phyloP scores from a whole-genome alignment of 2,329 filamentous ascomycete species.

The Escovopsis sp. region DNA sequence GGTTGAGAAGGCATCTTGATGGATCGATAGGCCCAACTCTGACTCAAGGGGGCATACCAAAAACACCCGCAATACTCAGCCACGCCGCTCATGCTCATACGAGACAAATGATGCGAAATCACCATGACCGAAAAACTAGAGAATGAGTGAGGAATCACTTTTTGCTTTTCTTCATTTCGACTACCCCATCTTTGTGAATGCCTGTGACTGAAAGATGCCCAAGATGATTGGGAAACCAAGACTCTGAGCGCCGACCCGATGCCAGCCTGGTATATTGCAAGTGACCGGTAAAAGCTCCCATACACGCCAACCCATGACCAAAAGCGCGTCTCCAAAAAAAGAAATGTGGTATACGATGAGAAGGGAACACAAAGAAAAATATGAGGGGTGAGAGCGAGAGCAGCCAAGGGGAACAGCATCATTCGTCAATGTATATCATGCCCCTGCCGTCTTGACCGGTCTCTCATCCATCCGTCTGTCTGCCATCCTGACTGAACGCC shows the following conservation, averaged over 20 bases:
- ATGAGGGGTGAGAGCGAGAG: neutral
- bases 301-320: no score
- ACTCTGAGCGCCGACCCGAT: constrained; percentile 6
- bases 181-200: neutral
- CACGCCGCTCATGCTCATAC: no score
- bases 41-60: no score
- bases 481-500: neutral
- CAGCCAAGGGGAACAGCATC: neutral
- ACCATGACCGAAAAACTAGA: no score
- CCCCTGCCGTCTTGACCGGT: neutral
- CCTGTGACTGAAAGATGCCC: neutral
- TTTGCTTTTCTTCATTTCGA: no score
- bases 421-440: constrained; percentile 2
- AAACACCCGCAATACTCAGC: no score
- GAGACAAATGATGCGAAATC: no score
- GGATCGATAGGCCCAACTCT: no score
- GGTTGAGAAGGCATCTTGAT: no score
- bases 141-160: no score
- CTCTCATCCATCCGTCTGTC: neutral
- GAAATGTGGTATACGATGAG: neutral
- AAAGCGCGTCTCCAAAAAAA: neutral
- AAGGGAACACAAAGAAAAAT: neutral
- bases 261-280: constrained; percentile 8
- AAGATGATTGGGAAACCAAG: neutral
- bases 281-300: no score